These are phyloP conservation scores for Metschnikowia drakensbergensis DNA, from an alignment of 805 yeast genomes.

Conservation along the genomic window DNA sequence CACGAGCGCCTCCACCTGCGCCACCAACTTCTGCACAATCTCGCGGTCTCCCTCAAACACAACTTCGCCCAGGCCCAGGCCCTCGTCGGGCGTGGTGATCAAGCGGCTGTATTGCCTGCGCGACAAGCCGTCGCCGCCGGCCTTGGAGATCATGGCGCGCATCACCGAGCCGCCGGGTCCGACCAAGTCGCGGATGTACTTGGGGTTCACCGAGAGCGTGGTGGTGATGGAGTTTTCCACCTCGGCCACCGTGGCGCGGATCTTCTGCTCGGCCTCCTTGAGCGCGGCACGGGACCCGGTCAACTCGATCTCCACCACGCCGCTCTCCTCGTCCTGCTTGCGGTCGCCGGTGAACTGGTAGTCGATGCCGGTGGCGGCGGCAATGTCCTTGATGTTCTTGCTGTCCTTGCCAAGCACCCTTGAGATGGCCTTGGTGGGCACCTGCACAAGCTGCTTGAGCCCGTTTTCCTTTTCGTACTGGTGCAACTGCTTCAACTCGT, in stretches of 20 bases:
- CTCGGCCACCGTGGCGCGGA: constrained; percentile 60
- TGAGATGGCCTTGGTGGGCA: constrained; percentile 74
- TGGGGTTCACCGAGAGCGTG: constrained; percentile 63
- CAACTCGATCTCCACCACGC: constrained; percentile 59
- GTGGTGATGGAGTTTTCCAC: constrained; percentile 58
- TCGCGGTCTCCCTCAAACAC: constrained; percentile 70
- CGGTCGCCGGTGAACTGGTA: constrained; percentile 42
- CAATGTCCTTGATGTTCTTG: constrained; percentile 74
- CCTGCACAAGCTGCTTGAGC: constrained; percentile 53
- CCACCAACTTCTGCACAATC: constrained; percentile 65
- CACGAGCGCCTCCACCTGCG: constrained; percentile 59
- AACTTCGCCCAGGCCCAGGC: constrained; percentile 55
- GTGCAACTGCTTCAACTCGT: constrained; percentile 76
- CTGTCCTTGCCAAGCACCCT: constrained; percentile 89
- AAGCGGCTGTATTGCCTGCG: constrained; percentile 49
- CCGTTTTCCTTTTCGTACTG: constrained; percentile 88
- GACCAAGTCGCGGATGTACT: constrained; percentile 68
- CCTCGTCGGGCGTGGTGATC: constrained; percentile 66
- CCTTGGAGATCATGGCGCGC: constrained; percentile 68
- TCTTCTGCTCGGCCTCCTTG: constrained; percentile 61
- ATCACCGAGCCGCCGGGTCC: constrained; percentile 76
- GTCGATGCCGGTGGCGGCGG: constrained; percentile 64
- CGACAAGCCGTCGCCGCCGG: constrained; percentile 58
- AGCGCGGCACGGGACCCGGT: constrained; percentile 77
- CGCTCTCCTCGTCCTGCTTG: constrained; percentile 44